Evolutionary conservation across 306 rosid species (phyloP).

Genomic region (Boehmeria nivea): DNA sequence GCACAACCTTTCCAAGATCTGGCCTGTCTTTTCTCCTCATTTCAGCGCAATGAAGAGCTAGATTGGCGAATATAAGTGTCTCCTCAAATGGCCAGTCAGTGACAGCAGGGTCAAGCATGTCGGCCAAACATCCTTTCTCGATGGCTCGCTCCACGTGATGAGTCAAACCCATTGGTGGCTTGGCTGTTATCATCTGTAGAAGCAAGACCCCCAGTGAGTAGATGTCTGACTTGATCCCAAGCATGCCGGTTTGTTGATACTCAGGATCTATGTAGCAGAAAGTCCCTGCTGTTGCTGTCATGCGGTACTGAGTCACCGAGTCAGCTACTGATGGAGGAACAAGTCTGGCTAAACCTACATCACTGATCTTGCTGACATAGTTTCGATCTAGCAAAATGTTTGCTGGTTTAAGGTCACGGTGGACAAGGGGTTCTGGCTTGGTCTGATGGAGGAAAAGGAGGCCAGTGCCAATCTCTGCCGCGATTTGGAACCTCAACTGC

Average conservation of each 20-base stretch:
- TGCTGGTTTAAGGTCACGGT: slow-evolving; percentile 81
- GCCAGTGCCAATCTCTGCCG: slow-evolving; percentile 78
- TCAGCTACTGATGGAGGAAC: slow-evolving; percentile 79
- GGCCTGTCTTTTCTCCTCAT: slow-evolving; percentile 84
- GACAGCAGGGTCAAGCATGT: slow-evolving; percentile 66
- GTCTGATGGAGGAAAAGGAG: slow-evolving; percentile 77
- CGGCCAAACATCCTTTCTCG: slow-evolving; percentile 49
- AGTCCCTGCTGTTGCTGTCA: slow-evolving; percentile 91
- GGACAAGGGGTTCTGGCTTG: slow-evolving; percentile 90
- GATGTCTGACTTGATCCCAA: slow-evolving; percentile 71
- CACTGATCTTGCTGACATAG: slow-evolving; percentile 86
- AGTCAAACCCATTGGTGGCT: slow-evolving; percentile 77
- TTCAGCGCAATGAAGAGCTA: slow-evolving; percentile 63
- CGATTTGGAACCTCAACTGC: slow-evolving; percentile 74
- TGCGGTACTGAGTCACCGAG: slow-evolving; percentile 60
- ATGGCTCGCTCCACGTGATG: slow-evolving; percentile 58
- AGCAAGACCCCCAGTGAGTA: slow-evolving; percentile 80
- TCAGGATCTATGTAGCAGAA: slow-evolving; percentile 93
- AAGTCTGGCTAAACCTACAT: slow-evolving; percentile 85
- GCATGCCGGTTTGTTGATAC: slow-evolving; percentile 84
- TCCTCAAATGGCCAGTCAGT: slow-evolving; percentile 72
- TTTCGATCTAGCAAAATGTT: slow-evolving; percentile 82
- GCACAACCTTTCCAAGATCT: slow-evolving; percentile 59
- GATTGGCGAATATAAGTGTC: slow-evolving; percentile 50
- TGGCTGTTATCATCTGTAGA: slow-evolving; percentile 62